A percentile compares a stretch with the other conserved stretches of the same genome.
These are phyloP conservation scores for Deinandra increscens DNA, from an alignment of 129 eudicot species.

Conservation along the genomic window DNA sequence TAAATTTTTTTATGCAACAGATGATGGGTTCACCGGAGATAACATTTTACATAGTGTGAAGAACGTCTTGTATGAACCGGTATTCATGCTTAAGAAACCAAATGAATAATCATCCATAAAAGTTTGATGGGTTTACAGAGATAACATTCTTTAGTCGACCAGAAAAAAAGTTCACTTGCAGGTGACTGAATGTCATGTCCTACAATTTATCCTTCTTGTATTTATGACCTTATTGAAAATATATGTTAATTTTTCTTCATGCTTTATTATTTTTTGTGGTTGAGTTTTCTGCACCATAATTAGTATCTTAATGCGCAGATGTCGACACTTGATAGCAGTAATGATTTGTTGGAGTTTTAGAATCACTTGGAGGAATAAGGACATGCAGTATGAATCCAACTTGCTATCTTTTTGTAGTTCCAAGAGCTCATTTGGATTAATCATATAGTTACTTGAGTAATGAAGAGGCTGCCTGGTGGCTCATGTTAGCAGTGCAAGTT, in stretches of 20 bases:
- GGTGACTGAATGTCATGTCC: too few relatives aligned
- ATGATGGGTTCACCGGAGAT: background rate
- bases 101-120: too few relatives aligned
- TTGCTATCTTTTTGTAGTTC: background rate
- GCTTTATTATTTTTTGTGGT: too few relatives aligned
- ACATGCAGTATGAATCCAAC: background rate
- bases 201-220: too few relatives aligned
- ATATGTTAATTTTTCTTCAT: too few relatives aligned
- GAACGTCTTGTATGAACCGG: background rate
- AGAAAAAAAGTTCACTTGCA: too few relatives aligned
- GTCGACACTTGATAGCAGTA: background rate
- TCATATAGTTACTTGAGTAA: background rate
- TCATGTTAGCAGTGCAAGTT: background rate
- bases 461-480: background rate
- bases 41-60: background rate
- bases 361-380: background rate
- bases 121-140: too few relatives aligned
- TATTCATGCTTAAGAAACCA: background rate
- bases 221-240: too few relatives aligned
- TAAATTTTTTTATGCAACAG: slow-evolving; percentile 45
- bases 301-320: too few relatives aligned
- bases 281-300: too few relatives aligned
- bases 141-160: too few relatives aligned
- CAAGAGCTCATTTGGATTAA: background rate
- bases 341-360: background rate